These are phyloP conservation scores for Tolypocladium pustulatum DNA, from an alignment of 2,329 filamentous ascomycete species.

Conservation along the genomic window DNA sequence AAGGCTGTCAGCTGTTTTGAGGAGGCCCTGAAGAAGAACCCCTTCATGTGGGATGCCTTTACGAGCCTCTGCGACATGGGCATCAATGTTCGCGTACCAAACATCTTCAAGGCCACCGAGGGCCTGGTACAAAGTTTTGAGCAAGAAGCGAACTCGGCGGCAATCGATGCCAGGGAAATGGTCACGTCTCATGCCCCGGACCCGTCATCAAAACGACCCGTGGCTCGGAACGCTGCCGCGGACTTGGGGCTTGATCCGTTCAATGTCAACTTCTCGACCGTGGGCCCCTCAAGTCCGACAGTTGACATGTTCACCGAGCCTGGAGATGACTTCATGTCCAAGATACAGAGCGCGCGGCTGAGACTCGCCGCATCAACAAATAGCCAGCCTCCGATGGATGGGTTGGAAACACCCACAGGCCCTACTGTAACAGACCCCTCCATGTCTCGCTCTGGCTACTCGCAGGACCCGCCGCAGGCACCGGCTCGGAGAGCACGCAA, in stretches of 20 bases:
- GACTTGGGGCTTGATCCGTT: constrained; percentile 39
- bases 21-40: constrained; percentile 78
- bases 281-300: constrained; percentile 31
- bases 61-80: constrained; percentile 80
- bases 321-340: constrained; percentile 46
- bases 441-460: constrained; percentile 12
- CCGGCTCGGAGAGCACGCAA: constrained; percentile 43
- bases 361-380: constrained; percentile 29
- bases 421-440: constrained; percentile 12
- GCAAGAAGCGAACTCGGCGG: constrained; percentile 14
- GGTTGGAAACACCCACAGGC: constrained; percentile 49
- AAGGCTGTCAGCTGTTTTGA: constrained; percentile 82
- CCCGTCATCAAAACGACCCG: constrained; percentile 28
- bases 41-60: constrained; percentile 98
- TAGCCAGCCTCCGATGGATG: constrained; percentile 35
- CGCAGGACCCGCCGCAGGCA: constrained; percentile 39
- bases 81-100: constrained; percentile 67
- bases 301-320: constrained; percentile 30
- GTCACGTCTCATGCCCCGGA: constrained; percentile 25
- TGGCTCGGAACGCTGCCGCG: constrained; percentile 24
- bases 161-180: constrained; percentile 25
- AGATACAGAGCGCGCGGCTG: constrained; percentile 41
- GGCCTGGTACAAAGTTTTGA: constrained; percentile 37
- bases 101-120: constrained; percentile 72
- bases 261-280: constrained; percentile 30